A percentile compares a stretch with the other conserved stretches of the same genome.
These are phyloP conservation scores for Puccinia coronata DNA, from an alignment of 1,284 basidiomycete species.

Conservation along the genomic window DNA sequence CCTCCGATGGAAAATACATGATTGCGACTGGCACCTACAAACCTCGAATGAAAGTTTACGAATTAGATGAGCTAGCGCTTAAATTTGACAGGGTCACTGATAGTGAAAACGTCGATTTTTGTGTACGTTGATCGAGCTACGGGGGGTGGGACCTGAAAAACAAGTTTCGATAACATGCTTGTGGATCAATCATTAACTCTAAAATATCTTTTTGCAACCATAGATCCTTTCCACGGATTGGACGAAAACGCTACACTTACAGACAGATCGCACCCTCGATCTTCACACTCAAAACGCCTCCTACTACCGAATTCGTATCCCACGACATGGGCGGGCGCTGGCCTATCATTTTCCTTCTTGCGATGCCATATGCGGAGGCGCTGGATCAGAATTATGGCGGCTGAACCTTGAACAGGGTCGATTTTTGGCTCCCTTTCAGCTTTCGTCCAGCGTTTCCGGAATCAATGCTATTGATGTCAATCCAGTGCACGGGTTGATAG, in stretches of 20 bases:
- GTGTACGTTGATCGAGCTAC: constrained; percentile 69
- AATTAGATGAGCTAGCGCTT: constrained; percentile 84
- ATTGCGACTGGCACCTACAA: constrained; percentile 98
- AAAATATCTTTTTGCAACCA: not conserved
- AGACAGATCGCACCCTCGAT: constrained; percentile 91
- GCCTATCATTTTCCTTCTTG: constrained; percentile 84
- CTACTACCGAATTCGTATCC: constrained; percentile 89
- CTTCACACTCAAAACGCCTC: constrained; percentile 92
- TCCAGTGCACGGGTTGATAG: constrained; percentile 84
- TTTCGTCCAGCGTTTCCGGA: constrained; percentile 64
- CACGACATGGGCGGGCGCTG: constrained; percentile 85
- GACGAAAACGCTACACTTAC: constrained; percentile 97
- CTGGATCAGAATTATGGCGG: constrained; percentile 83
- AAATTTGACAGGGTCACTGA: constrained; percentile 97
- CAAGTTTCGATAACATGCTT: not conserved
- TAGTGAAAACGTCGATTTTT: constrained; percentile 95
- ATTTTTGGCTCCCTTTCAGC: constrained; percentile 74
- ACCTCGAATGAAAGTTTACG: constrained; percentile 94
- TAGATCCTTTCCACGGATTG: constrained; percentile 96
- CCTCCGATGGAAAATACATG: constrained; percentile 85
- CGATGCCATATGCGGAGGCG: constrained; percentile 74
- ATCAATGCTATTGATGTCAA: constrained; percentile 93
- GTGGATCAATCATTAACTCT: not conserved
- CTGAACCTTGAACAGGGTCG: constrained; percentile 94
- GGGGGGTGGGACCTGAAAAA: constrained; percentile 1